A percentile compares a stretch with the other conserved stretches of the same genome.
These are phyloP conservation scores for Cicer judaicum DNA, from an alignment of 306 rosid species.

Conservation along the genomic window DNA sequence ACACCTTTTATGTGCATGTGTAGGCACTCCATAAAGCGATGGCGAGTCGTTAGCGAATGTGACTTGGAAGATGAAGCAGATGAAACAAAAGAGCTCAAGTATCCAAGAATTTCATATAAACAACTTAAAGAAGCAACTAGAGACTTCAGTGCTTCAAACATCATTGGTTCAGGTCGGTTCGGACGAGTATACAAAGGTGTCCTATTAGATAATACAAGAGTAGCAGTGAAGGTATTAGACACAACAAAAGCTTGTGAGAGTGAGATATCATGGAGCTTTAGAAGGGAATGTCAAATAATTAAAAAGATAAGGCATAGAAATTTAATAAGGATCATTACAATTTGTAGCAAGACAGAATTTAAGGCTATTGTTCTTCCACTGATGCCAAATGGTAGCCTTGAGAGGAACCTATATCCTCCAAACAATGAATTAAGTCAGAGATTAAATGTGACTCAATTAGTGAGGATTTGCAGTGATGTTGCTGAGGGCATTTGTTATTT, in stretches of 20 bases:
- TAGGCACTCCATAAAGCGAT: slow-evolving; percentile 43
- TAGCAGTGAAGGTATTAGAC: slow-evolving; percentile 85
- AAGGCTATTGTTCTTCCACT: slow-evolving; percentile 94
- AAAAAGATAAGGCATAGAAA: slow-evolving; percentile 80
- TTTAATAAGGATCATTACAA: slow-evolving; percentile 81
- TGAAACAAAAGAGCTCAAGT: slow-evolving; percentile 58
- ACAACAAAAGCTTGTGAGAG: slow-evolving; percentile 42
- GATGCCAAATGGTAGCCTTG: slow-evolving; percentile 89
- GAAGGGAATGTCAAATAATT: slow-evolving; percentile 78
- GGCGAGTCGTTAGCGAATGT: slow-evolving; percentile 40
- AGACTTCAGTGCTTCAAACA: slow-evolving; percentile 70
- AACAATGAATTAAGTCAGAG: slow-evolving; percentile 53
- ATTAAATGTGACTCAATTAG: slow-evolving; percentile 67
- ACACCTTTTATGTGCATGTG: slow-evolving; percentile 60
- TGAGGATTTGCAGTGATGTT: slow-evolving; percentile 82
- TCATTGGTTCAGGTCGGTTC: slow-evolving; percentile 82
- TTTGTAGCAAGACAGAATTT: slow-evolving; percentile 74
- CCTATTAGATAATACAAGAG: slow-evolving; percentile 69
- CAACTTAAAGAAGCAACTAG: slow-evolving; percentile 79
- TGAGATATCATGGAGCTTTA: slow-evolving; percentile 74
- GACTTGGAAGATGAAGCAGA: slow-evolving; percentile 55
- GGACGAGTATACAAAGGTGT: slow-evolving; percentile 87
- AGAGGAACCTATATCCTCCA: slow-evolving; percentile 76
- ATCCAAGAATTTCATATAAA: slow-evolving; percentile 77
- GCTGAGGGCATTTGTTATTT: slow-evolving; percentile 90